Evolutionary conservation across 1,284 basidiomycete genomes (phyloP).

Genomic region (Neotropicomus parvogracilis): DNA sequence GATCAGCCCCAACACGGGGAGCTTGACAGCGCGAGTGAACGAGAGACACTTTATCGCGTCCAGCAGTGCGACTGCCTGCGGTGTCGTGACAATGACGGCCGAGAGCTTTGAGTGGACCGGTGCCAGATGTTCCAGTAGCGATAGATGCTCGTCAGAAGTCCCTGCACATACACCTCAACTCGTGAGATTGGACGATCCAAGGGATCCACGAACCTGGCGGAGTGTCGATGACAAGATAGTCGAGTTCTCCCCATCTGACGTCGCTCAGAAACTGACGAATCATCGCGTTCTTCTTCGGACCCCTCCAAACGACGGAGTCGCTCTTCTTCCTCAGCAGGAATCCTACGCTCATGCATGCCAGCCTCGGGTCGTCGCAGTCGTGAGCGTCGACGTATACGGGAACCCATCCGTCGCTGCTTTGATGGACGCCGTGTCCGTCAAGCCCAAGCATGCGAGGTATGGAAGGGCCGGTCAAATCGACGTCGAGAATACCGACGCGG

Average conservation of each 20-base stretch:
- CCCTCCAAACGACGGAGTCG: conserved; percentile 96
- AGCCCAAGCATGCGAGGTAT: conserved; percentile 97
- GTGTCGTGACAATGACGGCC: conserved; percentile 92
- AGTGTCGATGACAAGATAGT: conserved; percentile 96
- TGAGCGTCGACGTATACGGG: conserved; percentile 88
- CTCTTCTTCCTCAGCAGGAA: conserved; percentile 88
- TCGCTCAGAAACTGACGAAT: conserved; percentile 96
- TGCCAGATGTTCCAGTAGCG: conserved; percentile 89
- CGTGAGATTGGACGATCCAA: not conserved
- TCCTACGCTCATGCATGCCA: conserved; percentile 96
- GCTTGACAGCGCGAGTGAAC: conserved; percentile 82
- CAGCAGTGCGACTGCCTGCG: conserved; percentile 93
- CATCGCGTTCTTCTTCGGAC: conserved; percentile 99
- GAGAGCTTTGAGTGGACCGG: conserved; percentile 79
- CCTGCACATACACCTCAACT: conserved; percentile 46
- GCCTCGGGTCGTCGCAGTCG: conserved; percentile 47
- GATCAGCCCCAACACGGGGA: conserved; percentile 91
- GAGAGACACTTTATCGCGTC: conserved; percentile 96
- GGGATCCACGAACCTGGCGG: conserved; percentile 74
- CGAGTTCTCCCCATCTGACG: conserved; percentile 94
- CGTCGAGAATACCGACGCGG: conserved; percentile 88
- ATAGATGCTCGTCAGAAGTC: conserved; percentile 98
- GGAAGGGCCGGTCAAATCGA: conserved; percentile 95
- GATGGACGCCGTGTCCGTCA: conserved; percentile 83
- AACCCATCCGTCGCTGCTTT: conserved; percentile 96